Conservation (phyloP, 164 flowering plant species). For the Piper longum region DNA sequence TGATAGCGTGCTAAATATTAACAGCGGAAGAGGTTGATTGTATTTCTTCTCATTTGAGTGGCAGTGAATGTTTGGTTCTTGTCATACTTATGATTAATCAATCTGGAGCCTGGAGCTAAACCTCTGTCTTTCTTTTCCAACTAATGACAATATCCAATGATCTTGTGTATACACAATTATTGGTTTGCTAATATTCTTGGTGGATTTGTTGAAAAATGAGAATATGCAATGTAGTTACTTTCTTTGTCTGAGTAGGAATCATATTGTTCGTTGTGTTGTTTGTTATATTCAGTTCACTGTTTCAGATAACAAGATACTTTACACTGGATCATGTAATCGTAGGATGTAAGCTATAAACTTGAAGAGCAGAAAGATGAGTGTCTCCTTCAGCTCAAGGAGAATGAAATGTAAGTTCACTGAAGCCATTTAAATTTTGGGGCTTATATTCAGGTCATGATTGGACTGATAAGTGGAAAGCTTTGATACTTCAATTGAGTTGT, state of each 20-base stretch:
- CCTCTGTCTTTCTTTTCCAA: not conserved
- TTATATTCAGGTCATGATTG: not conserved
- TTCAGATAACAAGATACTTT: too few species aligned
- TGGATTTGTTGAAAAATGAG: not conserved
- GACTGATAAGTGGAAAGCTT: not conserved
- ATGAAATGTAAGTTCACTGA: constrained; percentile 62
- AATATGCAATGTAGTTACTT: too few species aligned
- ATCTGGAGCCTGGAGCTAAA: too few species aligned
- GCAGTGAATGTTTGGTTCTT: too few species aligned
- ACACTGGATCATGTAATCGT: constrained; percentile 4
- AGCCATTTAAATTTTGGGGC: not conserved
- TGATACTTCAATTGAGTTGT: too few species aligned
- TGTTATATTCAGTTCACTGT: not conserved
- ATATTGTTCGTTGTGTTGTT: not conserved
- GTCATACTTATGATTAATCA: too few species aligned
- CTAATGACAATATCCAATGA: not conserved
- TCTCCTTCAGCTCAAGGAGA: constrained; percentile 77
- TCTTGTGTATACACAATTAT: not conserved
- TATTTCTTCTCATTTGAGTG: too few species aligned
- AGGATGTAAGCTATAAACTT: constrained; percentile 83
- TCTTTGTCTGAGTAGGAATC: not conserved
- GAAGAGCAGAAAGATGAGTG: constrained; percentile 85
- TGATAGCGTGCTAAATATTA: not conserved
- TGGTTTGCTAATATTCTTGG: not conserved
- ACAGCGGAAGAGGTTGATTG: too few species aligned